Conservation (phyloP, 192 early-diverging fungal species). For the Linnemannia schmuckeri region DNA sequence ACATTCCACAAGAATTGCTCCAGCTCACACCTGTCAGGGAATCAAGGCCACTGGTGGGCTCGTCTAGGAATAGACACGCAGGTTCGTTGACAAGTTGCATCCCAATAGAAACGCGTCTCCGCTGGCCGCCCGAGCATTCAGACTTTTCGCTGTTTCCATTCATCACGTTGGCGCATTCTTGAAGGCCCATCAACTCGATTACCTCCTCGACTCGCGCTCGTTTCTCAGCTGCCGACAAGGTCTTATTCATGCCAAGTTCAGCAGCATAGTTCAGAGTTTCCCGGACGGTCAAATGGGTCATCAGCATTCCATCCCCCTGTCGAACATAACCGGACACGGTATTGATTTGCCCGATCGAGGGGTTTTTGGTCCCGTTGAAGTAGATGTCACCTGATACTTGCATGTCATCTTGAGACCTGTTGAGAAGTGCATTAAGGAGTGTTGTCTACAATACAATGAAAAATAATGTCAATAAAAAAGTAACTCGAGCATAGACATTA, state of each 20-base stretch:
- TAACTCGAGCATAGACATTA: no score
- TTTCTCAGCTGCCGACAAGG: constrained; percentile 64
- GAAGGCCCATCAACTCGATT: constrained; percentile 75
- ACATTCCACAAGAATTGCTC: not conserved
- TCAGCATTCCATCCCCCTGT: constrained; percentile 16
- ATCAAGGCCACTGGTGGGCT: constrained; percentile 77
- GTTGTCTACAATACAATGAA: constrained; percentile 16
- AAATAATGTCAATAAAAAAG: not conserved
- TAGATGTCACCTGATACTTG: constrained; percentile 7
- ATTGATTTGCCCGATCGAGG: constrained; percentile 13
- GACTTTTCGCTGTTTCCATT: constrained; percentile 68
- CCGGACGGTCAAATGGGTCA: constrained; percentile 76
- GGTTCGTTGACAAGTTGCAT: constrained; percentile 82
- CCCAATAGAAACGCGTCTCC: constrained; percentile 84
- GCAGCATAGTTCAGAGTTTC: constrained; percentile 83
- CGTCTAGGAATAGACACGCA: constrained; percentile 78
- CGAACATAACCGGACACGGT: constrained; percentile 24
- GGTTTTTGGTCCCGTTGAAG: constrained; percentile 26
- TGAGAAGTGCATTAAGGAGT: constrained; percentile 9
- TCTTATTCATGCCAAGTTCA: constrained; percentile 69
- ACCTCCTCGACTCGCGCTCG: constrained; percentile 74
- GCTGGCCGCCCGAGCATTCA: constrained; percentile 83
- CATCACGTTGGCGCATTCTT: constrained; percentile 68
- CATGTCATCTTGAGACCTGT: not conserved
- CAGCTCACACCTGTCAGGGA: constrained; percentile 35